Base-by-base conservation (phyloP, 2,329 filamentous ascomycete species). In the Acrocalymma vagum region DNA sequence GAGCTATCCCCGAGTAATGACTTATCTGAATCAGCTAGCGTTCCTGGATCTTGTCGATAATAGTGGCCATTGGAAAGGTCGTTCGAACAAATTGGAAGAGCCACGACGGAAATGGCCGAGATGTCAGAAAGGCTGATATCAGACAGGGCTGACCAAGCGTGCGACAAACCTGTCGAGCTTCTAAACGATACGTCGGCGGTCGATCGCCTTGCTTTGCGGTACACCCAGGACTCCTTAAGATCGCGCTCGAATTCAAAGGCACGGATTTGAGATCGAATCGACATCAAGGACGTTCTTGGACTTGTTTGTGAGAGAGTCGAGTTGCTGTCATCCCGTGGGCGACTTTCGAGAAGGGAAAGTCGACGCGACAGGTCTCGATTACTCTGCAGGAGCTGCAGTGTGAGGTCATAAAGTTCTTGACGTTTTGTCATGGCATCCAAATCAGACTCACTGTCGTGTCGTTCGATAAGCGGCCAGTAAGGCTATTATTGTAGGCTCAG, bases 81-180 rank as follows among this genome's bases (percentile, higher is more conserved):
- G 8, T 15, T 13, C 2, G 9, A n/a, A 3, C 6, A 11, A 2
- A 51, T 24, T 11, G 45, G 42, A 9, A 52, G 38, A 7, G 42
- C 48, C n/a, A 50, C 20, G n/a, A 45, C 49, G 9, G 49, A 50
- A 6, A 50, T 36, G 5, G 17, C 25, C 1, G 49, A 47, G 9
- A 53, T 41, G 5, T 50, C 42, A 6, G 45, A 36, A 5, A 53
- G 42, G 29, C 46, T 53, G 10, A 50, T 26, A 11, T 38, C 45
- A 1, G 45, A 53, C 3, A 50, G 26, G 6, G 32, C 29, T 6
- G 45, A 39, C 45, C 49, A 53, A 8, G 49, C 49, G 10, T 39
- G 38, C 1, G 49, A 53, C 11, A 14, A 2, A 13, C 7, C 29
- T 2, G 27, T 21, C 2, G 49, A 53, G 18, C 41, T 53, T 13